phyloP scores from a whole-genome alignment of 176 grass and related monocot species.

The Triticum aestivum region DNA sequence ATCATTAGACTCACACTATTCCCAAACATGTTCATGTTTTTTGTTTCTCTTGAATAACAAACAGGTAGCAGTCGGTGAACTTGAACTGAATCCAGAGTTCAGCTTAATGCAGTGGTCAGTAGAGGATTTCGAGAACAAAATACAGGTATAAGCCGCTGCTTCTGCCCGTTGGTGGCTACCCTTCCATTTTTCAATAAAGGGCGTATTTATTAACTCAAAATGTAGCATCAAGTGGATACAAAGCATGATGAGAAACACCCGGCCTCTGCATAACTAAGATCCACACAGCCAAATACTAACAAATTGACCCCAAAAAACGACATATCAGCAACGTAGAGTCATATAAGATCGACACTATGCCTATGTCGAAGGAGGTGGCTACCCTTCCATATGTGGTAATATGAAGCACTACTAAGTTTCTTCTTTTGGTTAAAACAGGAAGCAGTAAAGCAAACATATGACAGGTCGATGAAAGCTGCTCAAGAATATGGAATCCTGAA shows the following conservation, averaged over 20 bases:
- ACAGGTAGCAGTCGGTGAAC: constrained; percentile 90
- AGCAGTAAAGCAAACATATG: constrained; percentile 84
- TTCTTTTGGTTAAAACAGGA: constrained; percentile 57
- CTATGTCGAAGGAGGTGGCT: neutral
- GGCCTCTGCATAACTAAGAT: too few species aligned
- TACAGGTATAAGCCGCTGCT: constrained; percentile 63
- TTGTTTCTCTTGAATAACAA: constrained; percentile 40
- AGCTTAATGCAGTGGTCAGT: constrained; percentile 94
- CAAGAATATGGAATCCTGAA: constrained; percentile 75
- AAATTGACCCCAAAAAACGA: too few species aligned
- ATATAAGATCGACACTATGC: too few species aligned
- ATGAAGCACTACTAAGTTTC: neutral
- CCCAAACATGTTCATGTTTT: neutral
- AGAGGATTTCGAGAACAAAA: constrained; percentile 91
- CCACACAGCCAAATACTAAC: too few species aligned
- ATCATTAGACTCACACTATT: neutral
- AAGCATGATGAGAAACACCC: too few species aligned
- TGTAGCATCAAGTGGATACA: too few species aligned
- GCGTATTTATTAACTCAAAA: too few species aligned
- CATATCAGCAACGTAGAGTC: too few species aligned
- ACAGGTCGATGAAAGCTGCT: constrained; percentile 90
- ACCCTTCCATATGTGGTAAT: neutral
- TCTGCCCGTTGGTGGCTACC: neutral
- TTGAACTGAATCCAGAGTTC: constrained; percentile 90
- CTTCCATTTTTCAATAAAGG: neutral